phyloP scores from a whole-genome alignment of 2,329 filamentous ascomycete species.

The Sordariomycetes sp. region DNA sequence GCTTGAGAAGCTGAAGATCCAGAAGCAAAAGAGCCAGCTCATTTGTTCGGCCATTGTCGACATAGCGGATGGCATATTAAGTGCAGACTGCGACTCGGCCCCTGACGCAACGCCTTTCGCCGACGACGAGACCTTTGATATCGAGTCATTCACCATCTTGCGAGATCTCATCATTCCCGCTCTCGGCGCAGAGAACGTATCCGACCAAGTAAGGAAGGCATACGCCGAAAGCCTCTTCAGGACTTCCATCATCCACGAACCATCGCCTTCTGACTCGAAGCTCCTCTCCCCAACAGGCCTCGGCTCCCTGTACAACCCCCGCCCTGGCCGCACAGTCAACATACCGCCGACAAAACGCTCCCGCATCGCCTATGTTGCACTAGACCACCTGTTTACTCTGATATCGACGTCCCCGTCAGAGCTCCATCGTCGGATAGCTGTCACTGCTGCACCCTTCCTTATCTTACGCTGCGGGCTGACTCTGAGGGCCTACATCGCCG shows the following conservation, averaged over 20 bases:
- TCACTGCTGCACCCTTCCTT: slow-evolving; percentile 69
- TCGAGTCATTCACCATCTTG: slow-evolving; percentile 60
- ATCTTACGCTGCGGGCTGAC: slow-evolving; percentile 74
- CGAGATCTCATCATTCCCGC: slow-evolving; percentile 64
- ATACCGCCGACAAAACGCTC: slow-evolving; percentile 55
- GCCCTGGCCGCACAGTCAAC: slow-evolving; percentile 65
- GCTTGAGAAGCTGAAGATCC: slow-evolving; percentile 38
- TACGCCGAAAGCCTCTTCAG: slow-evolving; percentile 73
- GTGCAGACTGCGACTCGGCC: slow-evolving; percentile 47
- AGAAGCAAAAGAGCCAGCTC: slow-evolving; percentile 34
- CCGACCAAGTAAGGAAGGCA: slow-evolving; percentile 55
- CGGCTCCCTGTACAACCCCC: slow-evolving; percentile 47
- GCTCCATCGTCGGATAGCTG: slow-evolving; percentile 54
- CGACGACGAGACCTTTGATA: slow-evolving; percentile 74
- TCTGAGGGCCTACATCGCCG: slow-evolving; percentile 77
- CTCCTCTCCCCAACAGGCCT: slow-evolving; percentile 48
- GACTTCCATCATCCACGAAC: slow-evolving; percentile 70
- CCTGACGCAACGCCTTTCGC: slow-evolving; percentile 37
- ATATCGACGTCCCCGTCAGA: slow-evolving; percentile 42
- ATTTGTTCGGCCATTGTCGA: slow-evolving; percentile 65
- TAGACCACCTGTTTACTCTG: slow-evolving; percentile 69
- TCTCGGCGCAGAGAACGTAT: slow-evolving; percentile 57
- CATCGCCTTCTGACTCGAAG: slow-evolving; percentile 42
- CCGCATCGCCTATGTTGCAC: slow-evolving; percentile 70
- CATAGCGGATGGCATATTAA: slow-evolving; percentile 60